Base-by-base conservation (phyloP, 1,139 yeast species). In the Candida glucosophila region DNA sequence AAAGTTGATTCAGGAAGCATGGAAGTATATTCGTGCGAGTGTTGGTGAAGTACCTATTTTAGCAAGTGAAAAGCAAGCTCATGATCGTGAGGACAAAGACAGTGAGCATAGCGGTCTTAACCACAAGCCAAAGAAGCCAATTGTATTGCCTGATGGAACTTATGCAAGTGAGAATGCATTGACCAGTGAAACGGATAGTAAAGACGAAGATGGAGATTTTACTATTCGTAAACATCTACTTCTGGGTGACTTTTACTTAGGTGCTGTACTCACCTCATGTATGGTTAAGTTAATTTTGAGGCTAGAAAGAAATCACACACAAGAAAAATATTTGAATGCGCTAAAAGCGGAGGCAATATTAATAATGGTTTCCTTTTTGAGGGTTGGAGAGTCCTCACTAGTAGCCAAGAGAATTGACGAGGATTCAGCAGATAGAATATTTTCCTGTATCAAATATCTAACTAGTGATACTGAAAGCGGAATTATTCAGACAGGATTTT, bases 101-200 rank as follows among this genome's bases (percentile, higher is more conserved):
- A 48, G 35, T 5, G 55, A 44, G 5, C 53, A 54, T 28, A 38
- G 37, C 12, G 36, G 42, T 12, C 29, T 33, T 9, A 37, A 38
- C 10, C 54, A 63, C 20, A 30, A 41, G 17, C 56, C 56, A 34
- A 60, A 68, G 27, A 85, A 83, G 26, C 95, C 97, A 17, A 77
- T 80, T 35, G 79, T 92, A 30, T 69, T 90, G 37, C 95, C 98
- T 12, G 99, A 92, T 57, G 99, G 99, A 41, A 92, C 99, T 2
- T 92, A 92, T 57, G 98, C 98, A 16, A 81, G 96, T 17, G 98
- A 92, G 55, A 78, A 77, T 41, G 96, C 97, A 0, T 66, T 85
- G 32, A 74, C 82, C 4, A 58, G 70, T 9, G 65, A 62, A 25
- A 44, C 47, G 4, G 38, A 47, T 5, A 13, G 15, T 8, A 51